These are phyloP conservation scores for Alternaria alternata DNA, from an alignment of 2,329 filamentous ascomycete species.

Conservation along the genomic window DNA sequence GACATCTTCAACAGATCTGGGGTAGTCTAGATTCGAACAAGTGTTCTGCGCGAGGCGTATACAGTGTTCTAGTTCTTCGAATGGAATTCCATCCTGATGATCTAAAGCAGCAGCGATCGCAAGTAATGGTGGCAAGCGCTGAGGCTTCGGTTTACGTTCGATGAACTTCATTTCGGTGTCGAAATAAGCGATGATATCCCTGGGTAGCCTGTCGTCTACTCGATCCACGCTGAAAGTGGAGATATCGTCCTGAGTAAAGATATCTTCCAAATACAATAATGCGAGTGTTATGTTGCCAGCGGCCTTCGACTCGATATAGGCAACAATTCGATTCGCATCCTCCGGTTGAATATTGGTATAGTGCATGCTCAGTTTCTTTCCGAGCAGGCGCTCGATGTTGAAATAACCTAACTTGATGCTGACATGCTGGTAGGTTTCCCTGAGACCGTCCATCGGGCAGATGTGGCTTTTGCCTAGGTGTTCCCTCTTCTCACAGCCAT, in stretches of 20 bases:
- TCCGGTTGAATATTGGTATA: neutral
- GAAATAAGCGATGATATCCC: no score
- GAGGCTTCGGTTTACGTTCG: no score
- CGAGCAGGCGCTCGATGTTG: neutral
- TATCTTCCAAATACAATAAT: neutral
- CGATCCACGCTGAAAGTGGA: no score
- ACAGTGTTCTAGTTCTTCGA: no score
- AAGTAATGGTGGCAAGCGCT: no score
- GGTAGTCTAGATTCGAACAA: no score
- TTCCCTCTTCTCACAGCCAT: neutral
- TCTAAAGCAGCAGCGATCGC: accelerated
- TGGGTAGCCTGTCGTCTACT: no score
- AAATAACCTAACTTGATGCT: neutral
- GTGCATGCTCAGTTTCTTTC: neutral
- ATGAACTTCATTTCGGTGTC: no score
- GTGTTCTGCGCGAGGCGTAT: no score
- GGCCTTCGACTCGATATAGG: neutral
- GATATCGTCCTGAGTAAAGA: no score
- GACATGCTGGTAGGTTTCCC: neutral
- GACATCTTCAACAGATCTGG: no score
- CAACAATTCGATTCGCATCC: neutral
- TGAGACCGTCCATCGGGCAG: accelerated
- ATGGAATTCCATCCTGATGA: accelerated
- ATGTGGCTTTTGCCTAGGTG: neutral
- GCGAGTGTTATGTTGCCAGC: neutral